Evolutionary conservation across 495 filamentous ascomycete species (phyloP).

Genomic region (Hypomontagnella monticulosa): DNA sequence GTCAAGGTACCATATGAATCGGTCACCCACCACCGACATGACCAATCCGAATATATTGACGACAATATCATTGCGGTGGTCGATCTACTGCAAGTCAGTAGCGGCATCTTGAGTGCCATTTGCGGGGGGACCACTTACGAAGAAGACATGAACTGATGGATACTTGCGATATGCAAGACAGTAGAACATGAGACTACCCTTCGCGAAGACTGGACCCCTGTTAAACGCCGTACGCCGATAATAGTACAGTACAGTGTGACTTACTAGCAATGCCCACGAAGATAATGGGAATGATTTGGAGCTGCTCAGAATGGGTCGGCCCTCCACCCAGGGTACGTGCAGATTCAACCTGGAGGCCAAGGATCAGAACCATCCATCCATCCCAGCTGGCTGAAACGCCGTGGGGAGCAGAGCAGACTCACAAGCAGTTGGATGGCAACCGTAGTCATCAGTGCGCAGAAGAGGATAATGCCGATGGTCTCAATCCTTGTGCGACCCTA

Average conservation of each 20-base stretch:
- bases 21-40: conserved; percentile 63
- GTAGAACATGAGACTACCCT: conserved; percentile 60
- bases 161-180: conserved; percentile 62
- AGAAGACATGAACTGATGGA: conserved; percentile 64
- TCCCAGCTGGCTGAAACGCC: conserved; percentile 20
- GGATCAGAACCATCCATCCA: conserved; percentile 29
- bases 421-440: conserved; percentile 64
- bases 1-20: conserved; percentile 65
- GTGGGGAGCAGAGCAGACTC: conserved; percentile 30
- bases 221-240: conserved; percentile 17
- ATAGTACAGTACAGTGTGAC: conserved; percentile 23
- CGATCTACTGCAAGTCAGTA: conserved; percentile 46
- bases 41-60: conserved; percentile 64
- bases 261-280: conserved; percentile 64
- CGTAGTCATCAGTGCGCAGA: conserved; percentile 67
- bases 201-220: conserved; percentile 54
- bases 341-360: conserved; percentile 56
- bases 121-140: conserved; percentile 42
- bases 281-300: conserved; percentile 61
- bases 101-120: not conserved
- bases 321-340: conserved; percentile 57
- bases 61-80: conserved; percentile 66
- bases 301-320: conserved; percentile 47
- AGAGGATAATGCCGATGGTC: conserved; percentile 67
- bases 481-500: conserved; percentile 64